Evolutionary conservation across 371 early-diverging fungal genomes (phyloP).

Genomic region (Lichtheimia hyalospora): DNA sequence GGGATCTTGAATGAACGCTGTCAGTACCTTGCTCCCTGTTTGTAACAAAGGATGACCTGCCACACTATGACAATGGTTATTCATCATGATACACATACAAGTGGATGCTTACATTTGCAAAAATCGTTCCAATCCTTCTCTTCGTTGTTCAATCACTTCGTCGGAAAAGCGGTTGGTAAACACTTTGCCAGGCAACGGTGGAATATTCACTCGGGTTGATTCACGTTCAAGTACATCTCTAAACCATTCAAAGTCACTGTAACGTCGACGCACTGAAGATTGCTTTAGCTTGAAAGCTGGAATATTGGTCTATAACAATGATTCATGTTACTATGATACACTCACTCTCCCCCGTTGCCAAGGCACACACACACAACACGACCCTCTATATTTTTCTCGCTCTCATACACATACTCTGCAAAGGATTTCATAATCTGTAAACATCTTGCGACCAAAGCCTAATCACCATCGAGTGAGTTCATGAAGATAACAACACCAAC

Average conservation of each 20-base stretch:
- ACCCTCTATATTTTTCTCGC: too few species aligned
- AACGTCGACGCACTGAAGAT: slow-evolving; percentile 88
- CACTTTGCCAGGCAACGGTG: slow-evolving; percentile 95
- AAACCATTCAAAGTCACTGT: slow-evolving; percentile 98
- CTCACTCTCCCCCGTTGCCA: slow-evolving; percentile 12
- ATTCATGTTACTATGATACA: slow-evolving; percentile 1
- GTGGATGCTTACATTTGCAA: slow-evolving; percentile 84
- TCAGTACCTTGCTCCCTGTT: slow-evolving; percentile 94
- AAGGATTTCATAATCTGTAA: slow-evolving; percentile 94
- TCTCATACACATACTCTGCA: slow-evolving; percentile 81
- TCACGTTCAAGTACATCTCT: slow-evolving; percentile 92
- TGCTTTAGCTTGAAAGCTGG: slow-evolving; percentile 91
- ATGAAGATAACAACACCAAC: not conserved
- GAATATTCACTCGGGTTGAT: slow-evolving; percentile 90
- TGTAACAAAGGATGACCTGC: slow-evolving; percentile 97
- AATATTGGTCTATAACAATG: slow-evolving; percentile 83
- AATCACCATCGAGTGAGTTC: not conserved
- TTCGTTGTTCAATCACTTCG: slow-evolving; percentile 91
- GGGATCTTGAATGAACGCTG: slow-evolving; percentile 94
- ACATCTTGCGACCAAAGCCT: slow-evolving; percentile 86
- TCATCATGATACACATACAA: not conserved
- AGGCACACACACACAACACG: too few species aligned
- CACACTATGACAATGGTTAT: slow-evolving; percentile 53
- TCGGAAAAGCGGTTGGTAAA: slow-evolving; percentile 94
- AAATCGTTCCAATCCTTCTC: slow-evolving; percentile 92